Evolutionary conservation across 2,329 filamentous ascomycete genomes (phyloP).

Genomic region (Clarireedia paspali): DNA sequence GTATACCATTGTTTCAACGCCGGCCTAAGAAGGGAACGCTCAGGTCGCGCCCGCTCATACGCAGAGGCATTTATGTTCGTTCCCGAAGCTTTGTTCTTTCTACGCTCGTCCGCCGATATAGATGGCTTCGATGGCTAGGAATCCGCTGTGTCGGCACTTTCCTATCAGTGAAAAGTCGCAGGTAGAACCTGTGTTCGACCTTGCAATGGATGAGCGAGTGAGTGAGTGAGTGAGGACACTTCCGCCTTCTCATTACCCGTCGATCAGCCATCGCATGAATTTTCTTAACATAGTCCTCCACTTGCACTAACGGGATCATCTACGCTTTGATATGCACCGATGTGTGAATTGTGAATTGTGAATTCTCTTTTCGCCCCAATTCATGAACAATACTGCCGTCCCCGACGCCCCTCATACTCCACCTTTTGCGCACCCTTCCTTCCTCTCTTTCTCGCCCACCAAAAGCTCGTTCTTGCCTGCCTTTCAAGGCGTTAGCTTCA

Average conservation of each 20-base stretch:
- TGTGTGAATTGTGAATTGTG: not conserved
- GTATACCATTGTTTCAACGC: conserved; percentile 2
- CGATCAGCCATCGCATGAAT: not conserved
- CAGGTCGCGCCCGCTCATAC: conserved; percentile 1
- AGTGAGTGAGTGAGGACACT: not conserved
- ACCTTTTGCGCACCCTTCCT: not conserved
- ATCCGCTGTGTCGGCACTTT: not conserved
- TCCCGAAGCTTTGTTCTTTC: conserved; percentile 2
- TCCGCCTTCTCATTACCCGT: not conserved
- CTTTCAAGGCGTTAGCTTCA: not conserved
- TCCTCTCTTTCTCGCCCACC: not conserved
- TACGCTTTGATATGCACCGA: not conserved
- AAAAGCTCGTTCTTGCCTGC: not conserved
- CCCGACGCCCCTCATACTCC: not conserved
- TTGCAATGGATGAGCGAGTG: not conserved
- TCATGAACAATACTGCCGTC: not conserved
- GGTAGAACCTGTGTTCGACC: not conserved
- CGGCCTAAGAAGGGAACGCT: not conserved
- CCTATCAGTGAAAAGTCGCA: not conserved
- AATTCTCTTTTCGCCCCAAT: not conserved
- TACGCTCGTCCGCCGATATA: not conserved
- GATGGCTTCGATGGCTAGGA: not conserved
- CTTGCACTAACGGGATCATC: not conserved
- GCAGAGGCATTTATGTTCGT: conserved; percentile 1
- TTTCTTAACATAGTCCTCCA: not conserved